phyloP scores from a whole-genome alignment of 495 filamentous ascomycete genomes.

The Penicillium coprophilum region DNA sequence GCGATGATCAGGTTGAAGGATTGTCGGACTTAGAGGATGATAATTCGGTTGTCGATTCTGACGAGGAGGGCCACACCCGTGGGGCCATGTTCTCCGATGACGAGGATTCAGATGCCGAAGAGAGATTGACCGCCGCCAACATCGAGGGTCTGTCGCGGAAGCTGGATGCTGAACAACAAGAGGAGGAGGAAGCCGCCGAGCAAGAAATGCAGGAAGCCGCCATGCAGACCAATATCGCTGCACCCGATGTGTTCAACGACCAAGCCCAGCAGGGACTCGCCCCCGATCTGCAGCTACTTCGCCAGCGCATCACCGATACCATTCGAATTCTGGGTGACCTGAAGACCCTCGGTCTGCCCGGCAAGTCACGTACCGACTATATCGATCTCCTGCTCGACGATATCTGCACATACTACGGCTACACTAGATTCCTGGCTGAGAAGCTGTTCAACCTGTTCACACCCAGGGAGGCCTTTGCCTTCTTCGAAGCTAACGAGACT shows the following conservation, averaged over 20 bases:
- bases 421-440: constrained; percentile 77
- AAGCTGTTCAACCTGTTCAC: constrained; percentile 90
- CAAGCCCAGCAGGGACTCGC: constrained; percentile 62
- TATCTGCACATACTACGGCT: constrained; percentile 91
- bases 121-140: constrained; percentile 91
- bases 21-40: constrained; percentile 57
- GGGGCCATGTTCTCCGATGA: constrained; percentile 90
- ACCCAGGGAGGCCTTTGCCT: constrained; percentile 91
- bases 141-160: constrained; percentile 87
- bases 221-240: constrained; percentile 91
- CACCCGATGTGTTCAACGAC: constrained; percentile 68
- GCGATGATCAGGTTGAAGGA: constrained; percentile 51
- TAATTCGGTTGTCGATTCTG: constrained; percentile 73
- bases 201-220: constrained; percentile 75
- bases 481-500: constrained; percentile 98
- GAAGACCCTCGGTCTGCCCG: constrained; percentile 71
- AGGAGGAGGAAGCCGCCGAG: constrained; percentile 68
- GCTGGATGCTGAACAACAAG: constrained; percentile 66
- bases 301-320: constrained; percentile 88
- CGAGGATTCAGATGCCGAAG: constrained; percentile 86
- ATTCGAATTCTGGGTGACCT: constrained; percentile 90
- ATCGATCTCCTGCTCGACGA: constrained; percentile 83
- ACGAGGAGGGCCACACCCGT: constrained; percentile 56
- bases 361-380: constrained; percentile 82
- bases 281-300: constrained; percentile 85